Evolutionary conservation across 2,329 filamentous ascomycete genomes (phyloP).

Genomic region (Pseudocercospora macadamiae): DNA sequence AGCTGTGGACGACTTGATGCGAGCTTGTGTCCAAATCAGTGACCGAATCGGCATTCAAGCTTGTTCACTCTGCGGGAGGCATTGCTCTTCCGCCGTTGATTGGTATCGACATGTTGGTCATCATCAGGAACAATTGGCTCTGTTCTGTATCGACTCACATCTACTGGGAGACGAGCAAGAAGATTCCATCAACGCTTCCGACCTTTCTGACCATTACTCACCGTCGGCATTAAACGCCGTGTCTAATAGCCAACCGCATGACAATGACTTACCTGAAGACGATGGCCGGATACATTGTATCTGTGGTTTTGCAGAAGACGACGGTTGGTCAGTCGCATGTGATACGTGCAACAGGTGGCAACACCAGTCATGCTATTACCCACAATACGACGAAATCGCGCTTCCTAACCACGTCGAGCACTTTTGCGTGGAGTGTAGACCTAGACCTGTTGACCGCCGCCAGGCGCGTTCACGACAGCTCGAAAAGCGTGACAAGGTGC

Average conservation of each 20-base stretch:
- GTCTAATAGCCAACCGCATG: slow-evolving; percentile 21
- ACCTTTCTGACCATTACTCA: slow-evolving; percentile 26
- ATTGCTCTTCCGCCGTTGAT: neutral
- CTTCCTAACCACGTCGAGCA: slow-evolving; percentile 68
- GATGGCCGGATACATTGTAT: slow-evolving; percentile 98
- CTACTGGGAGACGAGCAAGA: neutral
- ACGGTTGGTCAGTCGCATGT: slow-evolving; percentile 96
- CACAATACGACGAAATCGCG: slow-evolving; percentile 62
- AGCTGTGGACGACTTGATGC: neutral
- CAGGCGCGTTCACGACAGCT: slow-evolving; percentile 62
- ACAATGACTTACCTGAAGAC: slow-evolving; percentile 62
- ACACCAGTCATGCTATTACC: slow-evolving; percentile 96
- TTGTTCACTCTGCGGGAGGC: neutral
- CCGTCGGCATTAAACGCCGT: slow-evolving; percentile 36
- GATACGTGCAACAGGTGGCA: slow-evolving; percentile 97
- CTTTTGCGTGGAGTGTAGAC: slow-evolving; percentile 86
- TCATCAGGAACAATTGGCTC: neutral
- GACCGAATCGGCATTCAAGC: neutral
- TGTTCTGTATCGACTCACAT: neutral
- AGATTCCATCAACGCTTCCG: slow-evolving; percentile 34
- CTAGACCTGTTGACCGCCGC: slow-evolving; percentile 71
- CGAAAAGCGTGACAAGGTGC: slow-evolving; percentile 31
- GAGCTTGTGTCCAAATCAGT: neutral
- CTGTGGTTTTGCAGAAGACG: slow-evolving; percentile 89
- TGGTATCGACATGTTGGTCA: neutral